Conservation (phyloP, 345 rosid genomes). For the Arabis hirsuta region DNA sequence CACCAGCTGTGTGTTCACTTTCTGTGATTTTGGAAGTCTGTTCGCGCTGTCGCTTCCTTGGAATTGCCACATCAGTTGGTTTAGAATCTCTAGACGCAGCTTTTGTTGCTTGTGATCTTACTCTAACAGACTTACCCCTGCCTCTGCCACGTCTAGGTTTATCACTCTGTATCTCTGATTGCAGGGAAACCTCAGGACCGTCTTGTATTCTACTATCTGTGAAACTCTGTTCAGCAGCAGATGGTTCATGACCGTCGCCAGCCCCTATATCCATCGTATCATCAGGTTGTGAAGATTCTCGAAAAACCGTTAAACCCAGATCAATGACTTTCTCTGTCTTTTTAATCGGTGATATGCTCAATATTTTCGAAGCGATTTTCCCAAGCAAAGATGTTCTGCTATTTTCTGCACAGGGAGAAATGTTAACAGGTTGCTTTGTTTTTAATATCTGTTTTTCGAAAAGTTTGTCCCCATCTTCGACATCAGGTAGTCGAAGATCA, state of each 20-base stretch:
- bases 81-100: constrained; percentile 65
- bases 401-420: constrained; percentile 44
- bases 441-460: constrained; percentile 19
- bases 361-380: constrained; percentile 64
- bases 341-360: constrained; percentile 63
- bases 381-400: constrained; percentile 59
- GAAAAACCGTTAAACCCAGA: constrained; percentile 30
- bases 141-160: constrained; percentile 54
- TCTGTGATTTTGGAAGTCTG: constrained; percentile 51
- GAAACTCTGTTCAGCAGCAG: constrained; percentile 60
- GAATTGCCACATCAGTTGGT: constrained; percentile 49
- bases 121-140: constrained; percentile 58
- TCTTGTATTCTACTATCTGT: constrained; percentile 56
- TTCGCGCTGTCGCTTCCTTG: constrained; percentile 60
- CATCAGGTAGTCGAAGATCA: constrained; percentile 59
- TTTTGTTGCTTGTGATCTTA: constrained; percentile 54
- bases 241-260: constrained; percentile 50
- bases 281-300: constrained; percentile 30
- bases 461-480: constrained; percentile 45
- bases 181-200: constrained; percentile 60
- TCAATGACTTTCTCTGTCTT: constrained; percentile 44
- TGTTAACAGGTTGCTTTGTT: constrained; percentile 43
- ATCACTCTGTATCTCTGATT: constrained; percentile 53
- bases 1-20: constrained; percentile 58
- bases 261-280: constrained; percentile 35